Evolutionary conservation across 345 rosid genomes (phyloP).

Genomic region (Eucalyptus marginata): DNA sequence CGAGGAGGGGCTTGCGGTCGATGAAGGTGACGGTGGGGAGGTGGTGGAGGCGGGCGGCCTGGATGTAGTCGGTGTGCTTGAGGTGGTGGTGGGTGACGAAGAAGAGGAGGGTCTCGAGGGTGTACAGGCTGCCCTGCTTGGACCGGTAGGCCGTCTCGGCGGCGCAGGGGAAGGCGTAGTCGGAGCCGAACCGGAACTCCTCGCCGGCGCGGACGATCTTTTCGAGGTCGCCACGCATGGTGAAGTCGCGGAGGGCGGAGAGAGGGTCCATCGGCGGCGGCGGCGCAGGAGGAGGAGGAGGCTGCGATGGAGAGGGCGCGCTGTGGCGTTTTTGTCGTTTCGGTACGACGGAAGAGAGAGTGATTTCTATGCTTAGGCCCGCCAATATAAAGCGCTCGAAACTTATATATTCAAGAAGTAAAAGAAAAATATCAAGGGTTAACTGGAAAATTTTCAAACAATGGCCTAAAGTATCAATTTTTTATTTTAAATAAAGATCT

Average conservation of each 20-base stretch:
- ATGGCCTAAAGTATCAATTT: rapidly evolving
- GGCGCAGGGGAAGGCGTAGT: constrained; percentile 47
- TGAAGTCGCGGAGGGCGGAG: constrained; percentile 68
- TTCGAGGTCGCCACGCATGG: constrained; percentile 49
- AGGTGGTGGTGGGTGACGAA: constrained; percentile 52
- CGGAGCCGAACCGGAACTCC: constrained; percentile 58
- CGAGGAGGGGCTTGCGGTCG: constrained; percentile 81
- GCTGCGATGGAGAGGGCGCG: not conserved
- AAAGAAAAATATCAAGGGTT: not conserved
- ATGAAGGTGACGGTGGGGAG: constrained; percentile 63
- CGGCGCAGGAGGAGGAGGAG: not conserved
- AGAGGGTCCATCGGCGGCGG: constrained; percentile 46
- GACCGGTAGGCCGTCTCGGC: constrained; percentile 79
- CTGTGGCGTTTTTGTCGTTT: not conserved
- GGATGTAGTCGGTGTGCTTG: constrained; percentile 74
- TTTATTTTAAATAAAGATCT: too few relatives aligned
- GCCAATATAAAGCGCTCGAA: not conserved
- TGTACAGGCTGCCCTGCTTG: constrained; percentile 74
- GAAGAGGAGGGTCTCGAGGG: constrained; percentile 60
- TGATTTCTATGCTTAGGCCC: rapidly evolving
- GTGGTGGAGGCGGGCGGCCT: constrained; percentile 39
- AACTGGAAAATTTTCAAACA: too few relatives aligned
- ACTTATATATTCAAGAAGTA: not conserved
- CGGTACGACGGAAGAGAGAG: not conserved
- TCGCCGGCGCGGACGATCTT: constrained; percentile 36